Conservation (phyloP, 2,329 filamentous ascomycete genomes). For the Knoxdaviesia proteae region DNA sequence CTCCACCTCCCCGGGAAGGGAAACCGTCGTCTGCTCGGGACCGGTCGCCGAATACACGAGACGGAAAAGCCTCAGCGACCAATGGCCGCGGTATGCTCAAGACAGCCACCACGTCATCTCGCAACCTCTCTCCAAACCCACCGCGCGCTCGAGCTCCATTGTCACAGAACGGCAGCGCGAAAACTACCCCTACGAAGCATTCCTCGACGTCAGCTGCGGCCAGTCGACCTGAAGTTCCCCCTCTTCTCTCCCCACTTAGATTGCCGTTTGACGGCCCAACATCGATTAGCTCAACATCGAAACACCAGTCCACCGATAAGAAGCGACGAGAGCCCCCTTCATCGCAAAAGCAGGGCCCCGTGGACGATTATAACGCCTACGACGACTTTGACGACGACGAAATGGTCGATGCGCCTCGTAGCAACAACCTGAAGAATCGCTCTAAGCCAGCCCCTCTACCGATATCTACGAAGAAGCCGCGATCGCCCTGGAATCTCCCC, state of each 20-base stretch:
- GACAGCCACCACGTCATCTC: conserved; percentile 8
- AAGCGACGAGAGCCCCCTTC: conserved; percentile 8
- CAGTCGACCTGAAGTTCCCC: conserved; percentile 23
- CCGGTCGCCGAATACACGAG: too few relatives aligned
- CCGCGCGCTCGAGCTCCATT: conserved; percentile 19
- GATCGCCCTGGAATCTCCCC: conserved; percentile 19
- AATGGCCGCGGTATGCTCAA: conserved; percentile 18
- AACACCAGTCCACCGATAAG: conserved; percentile 6
- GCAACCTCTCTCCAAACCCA: conserved; percentile 13
- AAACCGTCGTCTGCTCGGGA: neutral
- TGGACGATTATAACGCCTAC: too few relatives aligned
- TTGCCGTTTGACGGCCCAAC: conserved; percentile 10
- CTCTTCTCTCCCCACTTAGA: conserved; percentile 29
- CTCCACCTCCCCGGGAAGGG: neutral
- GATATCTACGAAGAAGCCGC: conserved; percentile 16
- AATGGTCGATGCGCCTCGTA: conserved; percentile 1
- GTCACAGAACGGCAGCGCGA: conserved; percentile 16
- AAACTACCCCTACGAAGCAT: conserved; percentile 16
- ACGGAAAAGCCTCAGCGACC: conserved; percentile 6
- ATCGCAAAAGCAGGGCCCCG: neutral
- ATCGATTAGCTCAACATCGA: conserved; percentile 9
- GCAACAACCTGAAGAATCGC: conserved; percentile 7
- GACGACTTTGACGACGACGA: conserved; percentile 11
- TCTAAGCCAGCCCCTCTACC: conserved; percentile 7
- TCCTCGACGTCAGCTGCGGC: conserved; percentile 10